These are phyloP conservation scores for Ambrosia hybrid DNA, from an alignment of 140 eudicot genomes.

Conservation along the genomic window DNA sequence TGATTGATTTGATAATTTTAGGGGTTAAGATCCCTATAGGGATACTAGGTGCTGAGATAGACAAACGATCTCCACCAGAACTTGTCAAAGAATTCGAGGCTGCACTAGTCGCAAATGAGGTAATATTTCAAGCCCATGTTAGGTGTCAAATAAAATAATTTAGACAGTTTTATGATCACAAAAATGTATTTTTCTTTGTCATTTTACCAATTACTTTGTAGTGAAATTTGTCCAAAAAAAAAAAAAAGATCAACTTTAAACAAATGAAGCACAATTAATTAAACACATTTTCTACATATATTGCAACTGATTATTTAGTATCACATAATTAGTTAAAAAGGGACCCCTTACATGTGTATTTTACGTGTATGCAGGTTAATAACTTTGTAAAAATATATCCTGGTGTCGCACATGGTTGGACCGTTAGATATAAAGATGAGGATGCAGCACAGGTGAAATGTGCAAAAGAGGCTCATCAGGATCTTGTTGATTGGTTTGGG, in stretches of 20 bases:
- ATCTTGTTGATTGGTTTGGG: constrained; percentile 58
- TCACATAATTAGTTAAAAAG: neutral
- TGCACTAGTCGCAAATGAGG: constrained; percentile 58
- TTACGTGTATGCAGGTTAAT: constrained; percentile 43
- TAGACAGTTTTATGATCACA: neutral
- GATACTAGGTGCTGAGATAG: constrained; percentile 74
- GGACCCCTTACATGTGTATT: neutral
- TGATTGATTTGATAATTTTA: constrained; percentile 31
- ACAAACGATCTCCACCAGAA: constrained; percentile 60
- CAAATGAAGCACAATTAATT: neutral
- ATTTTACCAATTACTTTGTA: neutral
- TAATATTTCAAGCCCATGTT: constrained; percentile 16
- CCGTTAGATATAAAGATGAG: constrained; percentile 60
- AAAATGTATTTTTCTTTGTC: neutral
- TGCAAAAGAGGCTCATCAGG: constrained; percentile 69
- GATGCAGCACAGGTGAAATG: constrained; percentile 46
- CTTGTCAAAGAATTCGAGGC: constrained; percentile 54
- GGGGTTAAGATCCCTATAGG: constrained; percentile 69
- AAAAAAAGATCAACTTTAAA: no score
- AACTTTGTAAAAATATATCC: constrained; percentile 67
- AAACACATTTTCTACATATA: neutral
- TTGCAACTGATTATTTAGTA: neutral
- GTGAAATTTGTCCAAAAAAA: no score
- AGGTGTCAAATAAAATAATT: neutral
- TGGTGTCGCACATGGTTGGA: constrained; percentile 80